Conservation (phyloP, 106 monocot genomes). For the Gastrodia elata region DNA sequence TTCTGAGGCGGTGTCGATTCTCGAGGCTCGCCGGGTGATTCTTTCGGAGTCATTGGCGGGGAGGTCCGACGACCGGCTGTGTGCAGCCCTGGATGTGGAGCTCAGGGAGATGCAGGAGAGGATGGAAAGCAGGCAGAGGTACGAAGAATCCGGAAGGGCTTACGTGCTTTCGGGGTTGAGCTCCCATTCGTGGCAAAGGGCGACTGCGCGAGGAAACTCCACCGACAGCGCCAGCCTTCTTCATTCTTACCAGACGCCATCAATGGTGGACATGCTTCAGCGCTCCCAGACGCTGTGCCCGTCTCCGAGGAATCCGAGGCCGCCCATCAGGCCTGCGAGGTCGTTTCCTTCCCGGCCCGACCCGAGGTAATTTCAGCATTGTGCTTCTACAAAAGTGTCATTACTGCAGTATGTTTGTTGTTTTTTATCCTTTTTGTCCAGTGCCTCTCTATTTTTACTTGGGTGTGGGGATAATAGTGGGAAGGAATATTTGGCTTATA, state of each 20-base stretch:
- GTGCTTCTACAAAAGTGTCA: background rate
- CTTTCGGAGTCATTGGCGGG: constrained; percentile 38
- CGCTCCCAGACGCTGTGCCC: constrained; percentile 48
- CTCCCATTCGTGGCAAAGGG: constrained; percentile 94
- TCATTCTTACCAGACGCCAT: constrained; percentile 73
- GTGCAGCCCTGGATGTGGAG: constrained; percentile 54
- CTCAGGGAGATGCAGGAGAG: constrained; percentile 87
- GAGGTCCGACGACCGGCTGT: constrained; percentile 43
- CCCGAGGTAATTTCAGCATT: constrained; percentile 21
- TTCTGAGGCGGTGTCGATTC: constrained; percentile 43
- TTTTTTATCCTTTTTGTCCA: background rate
- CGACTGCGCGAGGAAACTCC: constrained; percentile 76
- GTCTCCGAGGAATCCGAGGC: constrained; percentile 12
- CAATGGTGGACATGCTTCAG: constrained; percentile 80
- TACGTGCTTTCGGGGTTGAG: constrained; percentile 85
- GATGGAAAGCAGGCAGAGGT: constrained; percentile 65
- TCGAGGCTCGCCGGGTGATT: constrained; percentile 34
- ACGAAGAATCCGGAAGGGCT: constrained; percentile 77
- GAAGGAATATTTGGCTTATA: background rate
- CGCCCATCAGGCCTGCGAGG: constrained; percentile 23
- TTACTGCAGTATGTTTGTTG: background rate
- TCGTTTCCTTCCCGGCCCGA: constrained; percentile 28
- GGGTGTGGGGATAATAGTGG: background rate
- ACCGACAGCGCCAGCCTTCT: constrained; percentile 45
- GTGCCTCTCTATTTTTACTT: background rate